These are phyloP conservation scores for Ascosphaera aggregata DNA, from an alignment of 2,329 filamentous ascomycete genomes.

Conservation along the genomic window DNA sequence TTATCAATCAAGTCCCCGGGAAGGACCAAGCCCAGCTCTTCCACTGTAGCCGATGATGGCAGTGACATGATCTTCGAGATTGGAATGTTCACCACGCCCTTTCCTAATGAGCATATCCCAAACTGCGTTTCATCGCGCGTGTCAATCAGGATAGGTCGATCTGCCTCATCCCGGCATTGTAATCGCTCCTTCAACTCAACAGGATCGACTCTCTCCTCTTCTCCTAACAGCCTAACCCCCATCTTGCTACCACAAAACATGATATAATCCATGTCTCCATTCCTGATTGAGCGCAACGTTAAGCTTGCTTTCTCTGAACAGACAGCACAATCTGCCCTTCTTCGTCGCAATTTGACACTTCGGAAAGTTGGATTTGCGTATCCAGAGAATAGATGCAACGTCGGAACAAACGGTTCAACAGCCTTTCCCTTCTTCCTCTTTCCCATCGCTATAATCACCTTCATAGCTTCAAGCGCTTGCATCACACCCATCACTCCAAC, in stretches of 20 bases:
- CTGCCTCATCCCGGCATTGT: conserved; percentile 4
- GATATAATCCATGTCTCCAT: conserved; percentile 55
- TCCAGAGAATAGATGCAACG: conserved; percentile 21
- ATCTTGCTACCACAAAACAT: conserved; percentile 52
- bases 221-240: conserved; percentile 31
- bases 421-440: conserved; percentile 7
- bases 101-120: conserved; percentile 50
- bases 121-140: conserved; percentile 72
- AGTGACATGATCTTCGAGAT: conserved; percentile 19
- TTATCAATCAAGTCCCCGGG: conserved; percentile 8
- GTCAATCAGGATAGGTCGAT: conserved; percentile 45
- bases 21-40: conserved; percentile 2
- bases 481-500: conserved; percentile 85
- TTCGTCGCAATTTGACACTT: conserved; percentile 46
- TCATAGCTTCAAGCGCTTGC: conserved; percentile 67
- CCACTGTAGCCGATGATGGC: background rate
- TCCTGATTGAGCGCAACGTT: conserved; percentile 35
- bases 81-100: conserved; percentile 38
- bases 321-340: conserved; percentile 47
- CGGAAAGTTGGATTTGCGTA: conserved; percentile 35
- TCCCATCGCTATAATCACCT: conserved; percentile 6
- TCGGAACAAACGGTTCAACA: conserved; percentile 10
- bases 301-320: conserved; percentile 45
- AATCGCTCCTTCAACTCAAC: conserved; percentile 27
- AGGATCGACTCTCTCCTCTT: conserved; percentile 45